These are phyloP conservation scores for Panus rudis DNA, from an alignment of 768 basidiomycete species.

Conservation along the genomic window DNA sequence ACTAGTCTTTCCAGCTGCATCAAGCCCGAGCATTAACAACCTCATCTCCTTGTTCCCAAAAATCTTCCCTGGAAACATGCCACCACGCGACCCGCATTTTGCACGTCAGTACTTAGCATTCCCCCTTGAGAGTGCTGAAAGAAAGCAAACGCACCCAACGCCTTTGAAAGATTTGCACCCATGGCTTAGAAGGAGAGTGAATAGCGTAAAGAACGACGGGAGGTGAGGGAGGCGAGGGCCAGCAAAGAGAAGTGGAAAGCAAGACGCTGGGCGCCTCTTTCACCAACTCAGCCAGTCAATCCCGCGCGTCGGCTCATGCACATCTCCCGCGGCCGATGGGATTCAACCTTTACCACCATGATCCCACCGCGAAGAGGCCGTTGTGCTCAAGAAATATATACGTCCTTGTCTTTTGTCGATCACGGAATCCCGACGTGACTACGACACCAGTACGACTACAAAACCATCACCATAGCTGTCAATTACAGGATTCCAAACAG, in stretches of 20 bases:
- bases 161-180: constrained; percentile 86
- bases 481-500: too few species aligned
- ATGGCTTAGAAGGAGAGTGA: constrained; percentile 41
- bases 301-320: too few species aligned
- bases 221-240: constrained; percentile 17
- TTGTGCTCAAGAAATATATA: too few species aligned
- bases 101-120: constrained; percentile 4
- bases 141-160: constrained; percentile 48
- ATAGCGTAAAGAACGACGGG: constrained; percentile 59
- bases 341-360: too few species aligned
- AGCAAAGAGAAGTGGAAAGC: constrained; percentile 20
- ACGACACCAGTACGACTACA: too few species aligned
- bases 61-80: constrained; percentile 59
- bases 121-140: neutral
- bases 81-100: neutral
- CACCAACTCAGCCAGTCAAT: too few species aligned
- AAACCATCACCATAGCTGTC: too few species aligned
- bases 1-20: constrained; percentile 99
- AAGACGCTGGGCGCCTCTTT: constrained; percentile 5
- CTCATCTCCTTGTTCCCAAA: constrained; percentile 99
- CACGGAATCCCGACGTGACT: too few species aligned
- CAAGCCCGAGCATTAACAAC: constrained; percentile 92
- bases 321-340: too few species aligned
- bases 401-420: too few species aligned
- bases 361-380: too few species aligned